Evolutionary conservation across 78 protist genomes (phyloP).

Genomic region (Dictyostelium brefeldianum): DNA sequence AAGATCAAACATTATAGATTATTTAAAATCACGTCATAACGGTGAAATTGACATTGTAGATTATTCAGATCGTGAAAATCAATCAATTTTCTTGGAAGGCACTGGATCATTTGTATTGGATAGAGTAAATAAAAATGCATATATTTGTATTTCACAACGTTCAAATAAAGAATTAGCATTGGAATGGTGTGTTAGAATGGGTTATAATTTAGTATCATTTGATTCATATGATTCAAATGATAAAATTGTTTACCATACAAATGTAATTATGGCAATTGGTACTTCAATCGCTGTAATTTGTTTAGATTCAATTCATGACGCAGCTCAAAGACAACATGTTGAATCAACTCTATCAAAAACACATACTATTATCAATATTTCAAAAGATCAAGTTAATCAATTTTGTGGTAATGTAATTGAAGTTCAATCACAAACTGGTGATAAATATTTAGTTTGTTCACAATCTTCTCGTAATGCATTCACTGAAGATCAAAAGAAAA

Average conservation of each 20-base stretch:
- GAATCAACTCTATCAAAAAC: constrained; percentile 22
- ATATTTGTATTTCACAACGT: constrained; percentile 60
- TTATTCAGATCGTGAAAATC: constrained; percentile 11
- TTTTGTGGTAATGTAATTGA: constrained; percentile 89
- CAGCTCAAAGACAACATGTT: not conserved
- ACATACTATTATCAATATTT: constrained; percentile 69
- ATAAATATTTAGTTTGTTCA: constrained; percentile 59
- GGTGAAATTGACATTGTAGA: constrained; percentile 1
- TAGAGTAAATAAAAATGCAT: constrained; percentile 60
- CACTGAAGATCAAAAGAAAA: constrained; percentile 62
- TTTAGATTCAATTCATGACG: constrained; percentile 43
- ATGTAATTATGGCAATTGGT: constrained; percentile 78
- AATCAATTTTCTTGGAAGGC: constrained; percentile 41
- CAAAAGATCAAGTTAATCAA: constrained; percentile 64
- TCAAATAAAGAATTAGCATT: constrained; percentile 6
- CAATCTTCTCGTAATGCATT: constrained; percentile 58
- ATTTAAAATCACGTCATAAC: not conserved
- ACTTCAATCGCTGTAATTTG: constrained; percentile 32
- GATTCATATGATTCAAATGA: constrained; percentile 14
- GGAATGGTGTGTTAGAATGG: constrained; percentile 52
- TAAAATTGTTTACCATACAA: constrained; percentile 75
- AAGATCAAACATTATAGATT: constrained; percentile 46
- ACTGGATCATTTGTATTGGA: constrained; percentile 81
- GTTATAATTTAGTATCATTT: constrained; percentile 37
- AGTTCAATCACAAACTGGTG: constrained; percentile 18